Percentiles rank a stretch among this genome's conserved stretches.
Evolutionary conservation across 164 flowering plant genomes (phyloP).

Genomic region (Umbellularia californica): DNA sequence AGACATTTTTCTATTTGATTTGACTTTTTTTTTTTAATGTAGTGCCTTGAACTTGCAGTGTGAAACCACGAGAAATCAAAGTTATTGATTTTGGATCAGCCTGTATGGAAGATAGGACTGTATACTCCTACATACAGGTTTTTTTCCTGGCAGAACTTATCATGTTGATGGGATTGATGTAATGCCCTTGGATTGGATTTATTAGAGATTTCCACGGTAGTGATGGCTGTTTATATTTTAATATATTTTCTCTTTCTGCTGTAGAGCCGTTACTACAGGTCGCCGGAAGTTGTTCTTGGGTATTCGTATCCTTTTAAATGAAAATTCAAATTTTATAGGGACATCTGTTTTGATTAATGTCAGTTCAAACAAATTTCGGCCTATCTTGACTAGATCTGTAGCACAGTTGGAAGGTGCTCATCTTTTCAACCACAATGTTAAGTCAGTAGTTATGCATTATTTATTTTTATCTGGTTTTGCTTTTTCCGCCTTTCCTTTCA

Average conservation of each 20-base stretch:
- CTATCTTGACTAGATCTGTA: not conserved
- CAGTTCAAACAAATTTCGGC: not conserved
- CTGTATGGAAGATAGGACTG: slow-evolving; percentile 93
- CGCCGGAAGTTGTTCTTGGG: slow-evolving; percentile 99
- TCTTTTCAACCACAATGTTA: not conserved
- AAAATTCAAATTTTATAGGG: not conserved
- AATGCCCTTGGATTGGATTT: not conserved
- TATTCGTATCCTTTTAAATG: slow-evolving; percentile 83
- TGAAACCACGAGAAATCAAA: slow-evolving; percentile 77
- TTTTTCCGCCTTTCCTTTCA: not conserved
- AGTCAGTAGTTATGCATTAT: no score
- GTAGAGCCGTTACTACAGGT: slow-evolving; percentile 99
- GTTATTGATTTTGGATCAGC: slow-evolving; percentile 99
- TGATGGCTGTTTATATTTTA: not conserved
- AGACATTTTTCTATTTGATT: slow-evolving; percentile 10
- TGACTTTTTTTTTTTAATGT: slow-evolving; percentile 20
- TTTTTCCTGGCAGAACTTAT: slow-evolving; percentile 4
- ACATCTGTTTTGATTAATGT: not conserved
- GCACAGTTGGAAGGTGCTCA: not conserved
- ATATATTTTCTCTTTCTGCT: slow-evolving; percentile 18
- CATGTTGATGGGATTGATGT: not conserved
- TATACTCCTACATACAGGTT: slow-evolving; percentile 99
- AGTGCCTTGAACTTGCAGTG: slow-evolving; percentile 41
- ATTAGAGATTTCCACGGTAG: not conserved
- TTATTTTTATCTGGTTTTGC: not conserved